Evolutionary conservation across 805 yeast species (phyloP).

Genomic region (Hanseniaspora clermontiae): DNA sequence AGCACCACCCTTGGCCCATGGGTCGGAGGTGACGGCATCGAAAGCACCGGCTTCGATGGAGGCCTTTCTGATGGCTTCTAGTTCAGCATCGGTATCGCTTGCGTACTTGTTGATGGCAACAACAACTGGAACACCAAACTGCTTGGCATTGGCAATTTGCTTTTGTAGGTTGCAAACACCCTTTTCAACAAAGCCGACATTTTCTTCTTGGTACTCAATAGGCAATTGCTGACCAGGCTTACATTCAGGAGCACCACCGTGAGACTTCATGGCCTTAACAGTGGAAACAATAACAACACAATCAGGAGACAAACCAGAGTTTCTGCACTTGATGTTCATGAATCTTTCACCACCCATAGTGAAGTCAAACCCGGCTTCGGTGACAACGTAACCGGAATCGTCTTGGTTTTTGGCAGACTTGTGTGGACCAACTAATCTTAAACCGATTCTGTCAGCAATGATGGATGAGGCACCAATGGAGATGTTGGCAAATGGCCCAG

Average conservation of each 20-base stretch:
- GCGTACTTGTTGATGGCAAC: constrained; percentile 87
- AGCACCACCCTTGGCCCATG: constrained; percentile 90
- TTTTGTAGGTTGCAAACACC: constrained; percentile 85
- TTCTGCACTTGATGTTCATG: constrained; percentile 87
- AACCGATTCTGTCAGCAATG: constrained; percentile 82
- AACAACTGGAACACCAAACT: constrained; percentile 81
- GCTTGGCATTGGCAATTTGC: constrained; percentile 75
- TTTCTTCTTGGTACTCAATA: constrained; percentile 64
- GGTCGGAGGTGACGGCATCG: constrained; percentile 81
- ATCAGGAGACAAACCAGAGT: constrained; percentile 79
- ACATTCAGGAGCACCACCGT: constrained; percentile 95
- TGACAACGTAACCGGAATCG: constrained; percentile 74
- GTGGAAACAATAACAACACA: constrained; percentile 91
- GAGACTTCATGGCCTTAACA: constrained; percentile 89
- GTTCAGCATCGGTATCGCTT: constrained; percentile 70
- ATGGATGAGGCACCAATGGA: constrained; percentile 95
- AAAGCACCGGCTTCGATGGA: constrained; percentile 85
- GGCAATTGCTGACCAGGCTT: constrained; percentile 87
- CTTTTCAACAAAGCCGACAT: constrained; percentile 57
- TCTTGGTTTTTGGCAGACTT: constrained; percentile 23
- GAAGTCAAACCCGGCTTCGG: constrained; percentile 97
- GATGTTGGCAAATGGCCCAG: constrained; percentile 96
- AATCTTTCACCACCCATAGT: constrained; percentile 99
- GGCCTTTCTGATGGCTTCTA: constrained; percentile 63
- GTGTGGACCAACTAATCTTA: constrained; percentile 70